Evolutionary conservation across 768 basidiomycete genomes (phyloP).

Genomic region (Termitomyces sp.): DNA sequence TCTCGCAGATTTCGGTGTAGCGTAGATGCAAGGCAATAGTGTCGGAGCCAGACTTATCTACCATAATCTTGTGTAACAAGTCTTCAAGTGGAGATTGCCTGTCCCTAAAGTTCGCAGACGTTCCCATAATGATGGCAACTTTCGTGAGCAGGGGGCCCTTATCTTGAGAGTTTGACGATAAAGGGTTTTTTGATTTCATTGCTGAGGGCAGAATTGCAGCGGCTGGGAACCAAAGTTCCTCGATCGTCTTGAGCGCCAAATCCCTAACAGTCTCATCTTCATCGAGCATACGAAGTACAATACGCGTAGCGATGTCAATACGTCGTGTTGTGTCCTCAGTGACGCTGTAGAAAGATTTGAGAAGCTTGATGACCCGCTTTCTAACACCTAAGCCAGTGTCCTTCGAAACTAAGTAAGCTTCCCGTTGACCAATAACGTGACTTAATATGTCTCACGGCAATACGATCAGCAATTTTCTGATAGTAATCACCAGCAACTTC

Average conservation of each 20-base stretch:
- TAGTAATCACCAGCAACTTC: slow-evolving; percentile 90
- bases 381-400: slow-evolving; percentile 92
- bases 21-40: slow-evolving; percentile 49
- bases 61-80: slow-evolving; percentile 76
- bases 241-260: slow-evolving; percentile 81
- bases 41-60: slow-evolving; percentile 58
- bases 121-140: slow-evolving; percentile 81
- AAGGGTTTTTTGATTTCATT: slow-evolving; percentile 29
- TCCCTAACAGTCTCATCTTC: slow-evolving; percentile 96
- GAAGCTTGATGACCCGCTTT: slow-evolving; percentile 92
- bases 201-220: slow-evolving; percentile 24
- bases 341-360: slow-evolving; percentile 74
- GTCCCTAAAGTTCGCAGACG: slow-evolving; percentile 77
- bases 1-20: slow-evolving; percentile 81
- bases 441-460: slow-evolving; percentile 55
- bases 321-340: slow-evolving; percentile 53
- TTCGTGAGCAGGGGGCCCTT: slow-evolving; percentile 55
- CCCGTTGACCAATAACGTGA: background rate
- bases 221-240: slow-evolving; percentile 82
- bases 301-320: slow-evolving; percentile 74
- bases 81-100: slow-evolving; percentile 81
- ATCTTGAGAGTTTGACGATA: slow-evolving; percentile 31
- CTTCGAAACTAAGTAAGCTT: slow-evolving; percentile 31
- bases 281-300: slow-evolving; percentile 82
- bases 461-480: slow-evolving; percentile 79